Percentiles rank a stretch among this genome's conserved stretches.
phyloP scores from a whole-genome alignment of 192 early-diverging fungal species.

The Coemansia sp. region DNA sequence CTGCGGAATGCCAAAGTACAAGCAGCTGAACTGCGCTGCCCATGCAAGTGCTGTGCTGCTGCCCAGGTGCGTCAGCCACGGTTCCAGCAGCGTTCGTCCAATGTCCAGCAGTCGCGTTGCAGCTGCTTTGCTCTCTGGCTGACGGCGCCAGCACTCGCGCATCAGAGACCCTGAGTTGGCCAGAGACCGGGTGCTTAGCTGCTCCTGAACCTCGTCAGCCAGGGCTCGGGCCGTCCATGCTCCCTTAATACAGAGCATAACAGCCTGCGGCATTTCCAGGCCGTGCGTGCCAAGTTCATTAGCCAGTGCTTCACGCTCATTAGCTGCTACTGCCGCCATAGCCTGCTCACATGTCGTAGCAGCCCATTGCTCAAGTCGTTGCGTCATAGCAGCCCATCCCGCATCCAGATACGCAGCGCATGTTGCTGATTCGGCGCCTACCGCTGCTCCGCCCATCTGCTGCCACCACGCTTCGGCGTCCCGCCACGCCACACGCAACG shows the following conservation, averaged over 20 bases:
- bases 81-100: conserved; percentile 14
- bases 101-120: conserved; percentile 10
- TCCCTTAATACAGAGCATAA: conserved; percentile 28
- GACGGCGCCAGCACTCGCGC: conserved; percentile 30
- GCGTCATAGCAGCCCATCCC: conserved; percentile 18
- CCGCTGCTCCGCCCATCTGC: conserved; percentile 38
- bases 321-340: not conserved
- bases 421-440: conserved; percentile 17
- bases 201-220: conserved; percentile 4
- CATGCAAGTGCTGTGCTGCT: conserved; percentile 17
- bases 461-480: conserved; percentile 46
- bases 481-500: conserved; percentile 24
- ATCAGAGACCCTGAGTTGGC: not conserved
- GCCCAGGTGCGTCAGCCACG: conserved; percentile 32
- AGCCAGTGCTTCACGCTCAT: not conserved
- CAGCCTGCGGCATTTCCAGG: conserved; percentile 6
- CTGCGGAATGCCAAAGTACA: conserved; percentile 26
- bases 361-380: conserved; percentile 29
- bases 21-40: conserved; percentile 20
- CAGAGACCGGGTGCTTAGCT: not conserved
- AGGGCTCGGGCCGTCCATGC: conserved; percentile 30
- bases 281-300: not conserved
- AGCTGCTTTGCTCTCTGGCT: not conserved
- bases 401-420: conserved; percentile 20
- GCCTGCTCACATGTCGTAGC: not conserved